A percentile compares a stretch with the other conserved stretches of the same genome.
These are phyloP conservation scores for Tuber magnatum DNA, from an alignment of 495 filamentous ascomycete genomes.

Conservation along the genomic window DNA sequence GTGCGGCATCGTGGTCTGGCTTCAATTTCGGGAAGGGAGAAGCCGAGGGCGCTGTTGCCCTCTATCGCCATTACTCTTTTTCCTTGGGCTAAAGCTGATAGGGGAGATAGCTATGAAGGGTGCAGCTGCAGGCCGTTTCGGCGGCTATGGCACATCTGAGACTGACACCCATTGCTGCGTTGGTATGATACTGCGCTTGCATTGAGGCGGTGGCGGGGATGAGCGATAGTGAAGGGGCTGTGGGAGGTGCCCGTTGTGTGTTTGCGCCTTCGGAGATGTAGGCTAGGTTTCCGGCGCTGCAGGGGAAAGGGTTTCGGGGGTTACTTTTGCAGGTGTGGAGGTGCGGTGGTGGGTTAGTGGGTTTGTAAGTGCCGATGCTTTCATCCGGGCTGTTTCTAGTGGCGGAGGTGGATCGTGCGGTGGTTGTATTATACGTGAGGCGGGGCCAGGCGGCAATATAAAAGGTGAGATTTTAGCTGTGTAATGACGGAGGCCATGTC, in stretches of 20 bases:
- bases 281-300: slow-evolving; percentile 49
- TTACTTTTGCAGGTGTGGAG: slow-evolving; percentile 51
- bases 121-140: slow-evolving; percentile 53
- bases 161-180: slow-evolving; percentile 62
- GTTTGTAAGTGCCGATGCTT: slow-evolving; percentile 45
- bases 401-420: slow-evolving; percentile 40
- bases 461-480: slow-evolving; percentile 46
- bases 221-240: slow-evolving; percentile 52
- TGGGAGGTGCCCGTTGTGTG: slow-evolving; percentile 62
- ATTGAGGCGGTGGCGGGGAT: slow-evolving; percentile 56
- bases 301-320: slow-evolving; percentile 40
- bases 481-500: slow-evolving; percentile 51
- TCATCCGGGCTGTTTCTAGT: slow-evolving; percentile 44
- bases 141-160: slow-evolving; percentile 60
- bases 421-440: slow-evolving; percentile 39
- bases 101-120: slow-evolving; percentile 27
- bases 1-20: slow-evolving; percentile 59
- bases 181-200: slow-evolving; percentile 48
- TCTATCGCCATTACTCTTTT: slow-evolving; percentile 61
- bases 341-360: slow-evolving; percentile 52
- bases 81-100: neutral
- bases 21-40: slow-evolving; percentile 58
- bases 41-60: slow-evolving; percentile 60
- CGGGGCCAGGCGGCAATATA: slow-evolving; percentile 47
- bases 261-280: slow-evolving; percentile 63